Evolutionary conservation across 2,329 filamentous ascomycete genomes (phyloP), one percentile per base, ranked within the genome.

Genomic region (Fusarium temperatum): DNA sequence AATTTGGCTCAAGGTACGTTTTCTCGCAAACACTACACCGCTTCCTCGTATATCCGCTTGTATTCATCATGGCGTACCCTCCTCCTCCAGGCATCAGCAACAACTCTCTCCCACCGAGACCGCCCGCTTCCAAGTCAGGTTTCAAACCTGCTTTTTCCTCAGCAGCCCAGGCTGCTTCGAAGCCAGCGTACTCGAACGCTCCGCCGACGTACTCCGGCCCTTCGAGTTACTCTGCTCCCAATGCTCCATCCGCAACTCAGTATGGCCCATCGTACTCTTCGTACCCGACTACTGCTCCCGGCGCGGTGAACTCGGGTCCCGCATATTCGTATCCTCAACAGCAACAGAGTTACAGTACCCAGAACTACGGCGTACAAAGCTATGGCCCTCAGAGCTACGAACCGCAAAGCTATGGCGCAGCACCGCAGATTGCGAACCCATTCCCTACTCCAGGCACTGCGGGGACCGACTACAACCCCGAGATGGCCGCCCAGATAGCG

Each of bases 401-500:
- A 30, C 51, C 78, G 12, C 80, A 79, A 58, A 75, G 72, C 78
- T 85, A 87, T 71, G 83, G 85, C 74, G 84, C 76, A 24, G 84
- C 90, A 17, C 92, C 93, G 17, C 90, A 93, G 75, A 95, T 95
- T 73, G 88, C 89, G 68, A 97, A 97, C 80, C 94, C 95, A 0
- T 98, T 97, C 80, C 91, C 91, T 17, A 87, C 88, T 20, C 91
- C 92, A 28, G 87, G 86, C 69, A 81, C 79, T 73, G 81, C 78
- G 22, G 61, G 48, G 12, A 41, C 36, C 47, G 86, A 87, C 73
- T 89, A 87, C 79, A 89, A 98, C 78, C 90, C 94, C 7, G 94
- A 98, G 76, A 92, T 94, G 85, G 94, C 96, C 66, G 94, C 94
- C 36, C 94, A 97, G 82, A 95, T 98, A 70, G 95, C 95, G 55